Percentiles rank a stretch among this genome's conserved stretches.
Evolutionary conservation across 345 rosid genomes (phyloP).

Genomic region (Brassica rapa): DNA sequence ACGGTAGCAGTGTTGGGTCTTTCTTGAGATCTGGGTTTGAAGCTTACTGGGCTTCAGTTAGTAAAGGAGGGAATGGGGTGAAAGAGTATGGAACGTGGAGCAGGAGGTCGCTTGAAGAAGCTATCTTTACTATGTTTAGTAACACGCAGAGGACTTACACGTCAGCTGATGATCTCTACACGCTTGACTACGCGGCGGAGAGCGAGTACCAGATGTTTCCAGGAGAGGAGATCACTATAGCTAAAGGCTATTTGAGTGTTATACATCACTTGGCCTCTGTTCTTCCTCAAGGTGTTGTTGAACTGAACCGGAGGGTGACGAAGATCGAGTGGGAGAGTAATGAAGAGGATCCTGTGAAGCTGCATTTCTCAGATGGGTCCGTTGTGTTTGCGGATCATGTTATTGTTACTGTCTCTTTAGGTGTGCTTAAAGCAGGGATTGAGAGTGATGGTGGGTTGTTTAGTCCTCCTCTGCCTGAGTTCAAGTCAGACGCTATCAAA

Average conservation of each 20-base stretch:
- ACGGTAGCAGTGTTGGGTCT: slow-evolving; percentile 60
- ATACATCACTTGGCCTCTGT: slow-evolving; percentile 70
- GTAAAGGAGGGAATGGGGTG: slow-evolving; percentile 27
- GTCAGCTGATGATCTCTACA: slow-evolving; percentile 76
- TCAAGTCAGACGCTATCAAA: slow-evolving; percentile 75
- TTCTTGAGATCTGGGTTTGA: slow-evolving; percentile 60
- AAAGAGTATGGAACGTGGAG: slow-evolving; percentile 55
- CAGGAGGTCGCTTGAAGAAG: slow-evolving; percentile 61
- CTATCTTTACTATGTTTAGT: slow-evolving; percentile 71
- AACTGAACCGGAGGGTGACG: slow-evolving; percentile 60
- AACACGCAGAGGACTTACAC: slow-evolving; percentile 85
- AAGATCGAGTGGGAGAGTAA: slow-evolving; percentile 72
- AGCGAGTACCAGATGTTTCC: slow-evolving; percentile 91
- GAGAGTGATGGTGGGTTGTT: slow-evolving; percentile 57
- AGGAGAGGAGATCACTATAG: slow-evolving; percentile 95
- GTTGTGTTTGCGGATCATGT: slow-evolving; percentile 79
- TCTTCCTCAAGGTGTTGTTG: slow-evolving; percentile 70
- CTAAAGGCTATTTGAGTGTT: slow-evolving; percentile 77
- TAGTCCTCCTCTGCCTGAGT: slow-evolving; percentile 71
- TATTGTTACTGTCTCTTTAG: slow-evolving; percentile 83
- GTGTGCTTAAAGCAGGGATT: slow-evolving; percentile 83
- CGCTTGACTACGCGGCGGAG: slow-evolving; percentile 78
- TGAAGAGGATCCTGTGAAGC: slow-evolving; percentile 59
- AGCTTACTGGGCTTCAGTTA: slow-evolving; percentile 54
- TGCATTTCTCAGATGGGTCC: slow-evolving; percentile 87